Evolutionary conservation across 2,329 filamentous ascomycete species (phyloP), one percentile per base, ranked within the genome.

Genomic region (Camptophora hylomeconis): DNA sequence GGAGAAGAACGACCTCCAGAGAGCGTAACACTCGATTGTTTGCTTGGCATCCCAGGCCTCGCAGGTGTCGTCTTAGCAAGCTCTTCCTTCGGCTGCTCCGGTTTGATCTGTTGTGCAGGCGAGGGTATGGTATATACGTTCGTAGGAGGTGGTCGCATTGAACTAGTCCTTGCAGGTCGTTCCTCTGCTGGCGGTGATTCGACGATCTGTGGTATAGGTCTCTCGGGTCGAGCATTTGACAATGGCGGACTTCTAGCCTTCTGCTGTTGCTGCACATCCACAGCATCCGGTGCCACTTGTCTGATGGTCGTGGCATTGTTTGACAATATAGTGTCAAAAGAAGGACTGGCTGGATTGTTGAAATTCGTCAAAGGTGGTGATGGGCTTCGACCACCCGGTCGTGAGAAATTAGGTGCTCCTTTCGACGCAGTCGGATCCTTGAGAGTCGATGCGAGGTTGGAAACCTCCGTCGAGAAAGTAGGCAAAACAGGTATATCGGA

Each of bases 231-330:
- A 30, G 63, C 49, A 17, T 61, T 69, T 5, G 67, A 69, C 16
- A 65, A 59, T 5, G 66, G 69, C 39, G 69, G 70, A 7, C 63
- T 64, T 28, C 61, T 64, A 38, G 68, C 63, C 11, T 64, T 58
- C 4, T 69, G 72, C 32, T 71, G 65, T 46, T 71, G 71, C 32
- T 61, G n/a, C n/a, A n/a, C n/a, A n/a, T 53, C 31, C 58, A 59
- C 20, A 35, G 28, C 5, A 13, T 42, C 41, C 9, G 51, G 48
- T 38, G 54, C 60, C 38, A 50, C 53, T 37, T 52, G 44, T 41
- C 42, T 51, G 26, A 41, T 46, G 32, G 39, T 38, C 17, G 37
- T 26, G 17, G 45, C 44, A 10, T 48, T 41, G n/a, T 42, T 43
- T 15, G 52, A 44, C 14, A 45, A 22, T 13, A 46, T 48, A 5